Percentiles rank a stretch among this genome's conserved stretches.
These are phyloP conservation scores for Chaetomium sp. DNA, from an alignment of 2,329 filamentous ascomycete genomes.

Conservation along the genomic window DNA sequence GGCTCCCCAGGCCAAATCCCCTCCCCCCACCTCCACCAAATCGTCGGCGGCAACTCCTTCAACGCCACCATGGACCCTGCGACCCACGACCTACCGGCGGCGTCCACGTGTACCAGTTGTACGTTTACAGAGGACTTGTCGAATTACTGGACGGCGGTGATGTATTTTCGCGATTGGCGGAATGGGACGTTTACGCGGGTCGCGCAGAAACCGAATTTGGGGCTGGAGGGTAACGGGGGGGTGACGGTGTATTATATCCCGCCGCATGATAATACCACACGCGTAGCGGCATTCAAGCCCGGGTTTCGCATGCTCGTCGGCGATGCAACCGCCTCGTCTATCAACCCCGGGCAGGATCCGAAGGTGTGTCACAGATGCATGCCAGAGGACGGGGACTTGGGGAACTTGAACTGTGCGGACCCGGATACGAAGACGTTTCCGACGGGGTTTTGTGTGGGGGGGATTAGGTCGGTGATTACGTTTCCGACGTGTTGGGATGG, in stretches of 20 bases:
- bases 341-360: conserved; percentile 24
- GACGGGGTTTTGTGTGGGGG: conserved; percentile 8
- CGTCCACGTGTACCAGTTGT: conserved; percentile 19
- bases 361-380: conserved; percentile 28
- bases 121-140: conserved; percentile 21
- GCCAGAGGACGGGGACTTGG: conserved; percentile 27
- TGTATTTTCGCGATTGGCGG: conserved; percentile 17
- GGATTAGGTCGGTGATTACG: conserved; percentile 20
- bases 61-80: conserved; percentile 18
- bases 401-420: conserved; percentile 25
- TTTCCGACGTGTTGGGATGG: conserved; percentile 50
- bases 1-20: conserved; percentile 1
- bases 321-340: conserved; percentile 17
- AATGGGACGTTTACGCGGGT: conserved; percentile 20
- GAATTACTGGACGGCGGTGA: conserved; percentile 23
- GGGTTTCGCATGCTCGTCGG: conserved; percentile 30
- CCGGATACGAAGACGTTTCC: conserved; percentile 29
- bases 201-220: conserved; percentile 5
- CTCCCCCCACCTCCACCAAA: conserved; percentile 45
- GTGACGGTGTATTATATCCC: conserved; percentile 23
- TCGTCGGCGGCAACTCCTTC: conserved; percentile 39
- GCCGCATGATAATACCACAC: conserved; percentile 23
- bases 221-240: conserved; percentile 16
- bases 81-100: conserved; percentile 12
- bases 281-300: conserved; percentile 36